Conservation (phyloP, 768 basidiomycete species). For the Psilocybe subaeruginosa region DNA sequence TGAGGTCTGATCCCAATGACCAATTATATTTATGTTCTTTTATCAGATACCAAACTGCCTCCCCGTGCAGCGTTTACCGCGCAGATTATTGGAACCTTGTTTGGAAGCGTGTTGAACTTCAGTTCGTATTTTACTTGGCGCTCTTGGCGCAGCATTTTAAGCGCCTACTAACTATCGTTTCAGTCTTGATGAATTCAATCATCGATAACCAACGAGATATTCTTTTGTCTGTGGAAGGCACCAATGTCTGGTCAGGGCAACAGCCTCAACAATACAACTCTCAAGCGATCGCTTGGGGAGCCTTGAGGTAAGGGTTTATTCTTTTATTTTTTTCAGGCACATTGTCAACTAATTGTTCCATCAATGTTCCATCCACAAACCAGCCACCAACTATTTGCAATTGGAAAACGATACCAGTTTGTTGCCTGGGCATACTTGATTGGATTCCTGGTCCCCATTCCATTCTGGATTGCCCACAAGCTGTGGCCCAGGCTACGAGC, state of each 20-base stretch:
- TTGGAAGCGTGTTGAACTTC: slow-evolving; percentile 51
- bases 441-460: slow-evolving; percentile 53
- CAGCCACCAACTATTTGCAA: slow-evolving; percentile 44
- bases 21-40: no score
- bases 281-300: slow-evolving; percentile 57
- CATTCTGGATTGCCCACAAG: slow-evolving; percentile 52
- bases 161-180: not conserved
- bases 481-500: slow-evolving; percentile 46
- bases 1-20: no score
- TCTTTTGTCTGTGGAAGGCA: slow-evolving; percentile 56
- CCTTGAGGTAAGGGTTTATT: slow-evolving; percentile 33
- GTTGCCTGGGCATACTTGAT: slow-evolving; percentile 50
- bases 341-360: not conserved
- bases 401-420: slow-evolving; percentile 50
- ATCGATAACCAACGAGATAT: slow-evolving; percentile 52
- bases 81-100: slow-evolving; percentile 49
- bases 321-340: not conserved
- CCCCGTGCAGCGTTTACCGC: slow-evolving; percentile 54
- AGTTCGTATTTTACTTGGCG: slow-evolving; percentile 26
- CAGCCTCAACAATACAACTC: slow-evolving; percentile 54
- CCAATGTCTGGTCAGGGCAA: slow-evolving; percentile 54
- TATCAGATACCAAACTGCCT: slow-evolving; percentile 47
- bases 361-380: not conserved
- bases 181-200: slow-evolving; percentile 63
- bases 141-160: not conserved